Evolutionary conservation across 2,329 filamentous ascomycete genomes (phyloP).

Genomic region (Rosellinia necatrix): DNA sequence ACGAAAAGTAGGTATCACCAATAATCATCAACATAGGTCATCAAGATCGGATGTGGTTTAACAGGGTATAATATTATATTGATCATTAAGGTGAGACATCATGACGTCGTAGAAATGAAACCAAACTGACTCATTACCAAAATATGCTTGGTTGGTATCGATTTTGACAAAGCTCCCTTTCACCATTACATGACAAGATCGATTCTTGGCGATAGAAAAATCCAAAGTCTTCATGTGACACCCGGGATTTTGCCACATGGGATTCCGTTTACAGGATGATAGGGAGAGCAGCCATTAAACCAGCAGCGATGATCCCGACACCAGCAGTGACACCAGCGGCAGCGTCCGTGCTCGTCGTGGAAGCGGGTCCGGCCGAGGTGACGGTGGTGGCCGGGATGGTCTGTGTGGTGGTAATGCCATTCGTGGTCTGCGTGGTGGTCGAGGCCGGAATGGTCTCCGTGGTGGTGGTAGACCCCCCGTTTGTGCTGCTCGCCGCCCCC

Average conservation of each 20-base stretch:
- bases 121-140: no score
- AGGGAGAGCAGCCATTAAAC: conserved; percentile 10
- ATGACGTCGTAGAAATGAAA: no score
- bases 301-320: conserved; percentile 7
- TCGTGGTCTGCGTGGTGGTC: neutral
- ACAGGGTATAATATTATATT: no score
- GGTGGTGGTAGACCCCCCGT: neutral
- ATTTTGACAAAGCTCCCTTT: no score
- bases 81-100: no score
- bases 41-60: no score
- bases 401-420: neutral
- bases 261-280: neutral
- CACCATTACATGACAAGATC: no score
- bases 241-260: no score
- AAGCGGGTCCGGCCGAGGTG: conserved; percentile 1
- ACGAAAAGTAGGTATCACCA: no score
- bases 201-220: no score
- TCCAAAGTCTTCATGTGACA: neutral
- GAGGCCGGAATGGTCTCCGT: conserved; percentile 1
- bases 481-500: conserved; percentile 1
- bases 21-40: no score
- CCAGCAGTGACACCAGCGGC: neutral
- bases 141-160: no score
- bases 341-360: neutral
- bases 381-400: conserved; percentile 2